Conservation (phyloP, 345 rosid species). For the Sapria himalayana region DNA sequence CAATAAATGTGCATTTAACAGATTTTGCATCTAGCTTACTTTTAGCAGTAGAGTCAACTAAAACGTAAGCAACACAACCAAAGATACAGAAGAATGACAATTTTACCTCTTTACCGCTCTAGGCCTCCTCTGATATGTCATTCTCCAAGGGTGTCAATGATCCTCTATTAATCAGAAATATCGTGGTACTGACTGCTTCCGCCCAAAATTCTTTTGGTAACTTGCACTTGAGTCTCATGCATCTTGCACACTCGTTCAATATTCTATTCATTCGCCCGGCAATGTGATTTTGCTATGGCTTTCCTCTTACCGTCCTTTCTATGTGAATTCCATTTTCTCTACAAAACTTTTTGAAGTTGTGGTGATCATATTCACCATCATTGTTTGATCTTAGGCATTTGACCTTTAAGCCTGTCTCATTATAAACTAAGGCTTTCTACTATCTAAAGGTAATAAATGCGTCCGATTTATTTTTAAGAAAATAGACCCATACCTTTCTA, state of each 20-base stretch:
- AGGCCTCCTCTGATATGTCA: neutral
- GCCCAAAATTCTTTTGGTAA: no score
- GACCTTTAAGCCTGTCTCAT: no score
- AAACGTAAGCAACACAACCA: neutral
- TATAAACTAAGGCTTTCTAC: no score
- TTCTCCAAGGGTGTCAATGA: neutral
- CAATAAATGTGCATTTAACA: neutral
- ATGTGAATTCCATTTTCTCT: neutral
- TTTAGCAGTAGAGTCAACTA: neutral
- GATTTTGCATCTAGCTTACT: neutral
- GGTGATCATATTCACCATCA: no score
- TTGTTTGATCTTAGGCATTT: no score
- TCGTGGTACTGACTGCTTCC: no score
- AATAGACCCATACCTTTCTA: neutral
- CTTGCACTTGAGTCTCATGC: neutral
- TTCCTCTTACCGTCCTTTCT: neutral
- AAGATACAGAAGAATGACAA: neutral
- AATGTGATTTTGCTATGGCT: neutral
- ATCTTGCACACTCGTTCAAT: neutral
- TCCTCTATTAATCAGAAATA: neutral
- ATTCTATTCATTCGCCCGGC: neutral
- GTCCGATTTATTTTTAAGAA: no score
- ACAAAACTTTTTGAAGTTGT: neutral
- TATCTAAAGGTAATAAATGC: no score
- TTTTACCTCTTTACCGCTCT: neutral